Percentiles rank a stretch among this genome's conserved stretches.
These are phyloP conservation scores for Heritiera littoralis DNA, from an alignment of 345 rosid genomes.

Conservation along the genomic window DNA sequence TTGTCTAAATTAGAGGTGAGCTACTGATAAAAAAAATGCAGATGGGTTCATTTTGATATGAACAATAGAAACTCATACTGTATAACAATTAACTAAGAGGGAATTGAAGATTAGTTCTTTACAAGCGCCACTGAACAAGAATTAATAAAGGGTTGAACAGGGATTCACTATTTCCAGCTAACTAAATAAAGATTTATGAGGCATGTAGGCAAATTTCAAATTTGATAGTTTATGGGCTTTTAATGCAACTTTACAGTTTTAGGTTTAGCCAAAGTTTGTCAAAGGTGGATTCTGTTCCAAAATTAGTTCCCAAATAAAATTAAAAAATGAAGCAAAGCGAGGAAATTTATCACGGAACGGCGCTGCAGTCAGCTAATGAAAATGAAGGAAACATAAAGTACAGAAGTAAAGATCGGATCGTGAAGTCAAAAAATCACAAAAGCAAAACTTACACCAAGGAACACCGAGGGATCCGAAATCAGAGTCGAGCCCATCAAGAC, in stretches of 20 bases:
- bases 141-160: neutral
- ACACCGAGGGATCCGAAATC: constrained; percentile 92
- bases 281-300: too few species aligned
- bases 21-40: neutral
- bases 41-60: neutral
- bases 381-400: neutral
- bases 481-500: constrained; percentile 74
- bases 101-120: neutral
- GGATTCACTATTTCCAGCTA: neutral
- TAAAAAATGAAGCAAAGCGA: neutral
- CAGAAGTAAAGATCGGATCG: constrained; percentile 23
- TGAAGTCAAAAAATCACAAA: neutral
- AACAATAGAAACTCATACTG: neutral
- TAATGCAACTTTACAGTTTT: too few species aligned
- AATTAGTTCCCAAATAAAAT: too few species aligned
- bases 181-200: neutral
- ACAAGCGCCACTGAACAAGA: neutral
- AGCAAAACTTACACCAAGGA: constrained; percentile 91
- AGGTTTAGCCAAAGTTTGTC: too few species aligned
- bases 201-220: neutral
- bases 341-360: neutral
- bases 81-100: neutral
- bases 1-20: neutral
- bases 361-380: neutral
- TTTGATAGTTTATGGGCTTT: neutral